Evolutionary conservation across 2,329 filamentous ascomycete species (phyloP).

Genomic region (Tolypocladium cylindrosporum): DNA sequence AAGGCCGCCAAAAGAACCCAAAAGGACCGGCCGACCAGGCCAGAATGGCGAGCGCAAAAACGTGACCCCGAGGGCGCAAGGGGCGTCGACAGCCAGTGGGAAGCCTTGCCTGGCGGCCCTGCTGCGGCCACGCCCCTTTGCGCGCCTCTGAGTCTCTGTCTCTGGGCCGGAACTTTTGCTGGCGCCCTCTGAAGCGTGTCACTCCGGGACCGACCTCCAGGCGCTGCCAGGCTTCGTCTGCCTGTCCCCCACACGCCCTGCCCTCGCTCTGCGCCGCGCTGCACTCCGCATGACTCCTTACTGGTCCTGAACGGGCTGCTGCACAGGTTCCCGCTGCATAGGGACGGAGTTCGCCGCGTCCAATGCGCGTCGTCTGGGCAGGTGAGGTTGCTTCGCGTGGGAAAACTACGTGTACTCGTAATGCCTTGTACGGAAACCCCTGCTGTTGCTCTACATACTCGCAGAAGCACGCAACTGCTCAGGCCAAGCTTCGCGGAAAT

Average conservation of each 20-base stretch:
- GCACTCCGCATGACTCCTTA: not conserved
- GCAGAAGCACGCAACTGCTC: not conserved
- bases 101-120: not conserved
- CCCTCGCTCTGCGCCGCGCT: not conserved
- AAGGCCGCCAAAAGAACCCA: conserved; percentile 1
- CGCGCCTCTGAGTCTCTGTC: not conserved
- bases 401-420: not conserved
- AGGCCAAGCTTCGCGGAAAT: not conserved
- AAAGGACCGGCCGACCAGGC: not conserved
- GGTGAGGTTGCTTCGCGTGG: not conserved
- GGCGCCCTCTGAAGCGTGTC: not conserved
- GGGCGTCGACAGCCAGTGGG: not conserved
- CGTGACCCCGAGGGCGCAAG: not conserved
- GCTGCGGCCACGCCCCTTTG: not conserved
- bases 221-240: too few relatives aligned
- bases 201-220: too few relatives aligned
- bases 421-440: not conserved
- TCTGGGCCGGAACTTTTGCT: not conserved
- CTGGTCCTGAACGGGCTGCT: not conserved
- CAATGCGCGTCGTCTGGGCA: not conserved
- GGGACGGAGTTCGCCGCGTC: not conserved
- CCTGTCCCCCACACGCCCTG: too few relatives aligned
- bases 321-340: not conserved
- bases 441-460: not conserved
- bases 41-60: not conserved